Evolutionary conservation across 2,329 filamentous ascomycete genomes (phyloP).

Genomic region (Aspergillus luchuensis): DNA sequence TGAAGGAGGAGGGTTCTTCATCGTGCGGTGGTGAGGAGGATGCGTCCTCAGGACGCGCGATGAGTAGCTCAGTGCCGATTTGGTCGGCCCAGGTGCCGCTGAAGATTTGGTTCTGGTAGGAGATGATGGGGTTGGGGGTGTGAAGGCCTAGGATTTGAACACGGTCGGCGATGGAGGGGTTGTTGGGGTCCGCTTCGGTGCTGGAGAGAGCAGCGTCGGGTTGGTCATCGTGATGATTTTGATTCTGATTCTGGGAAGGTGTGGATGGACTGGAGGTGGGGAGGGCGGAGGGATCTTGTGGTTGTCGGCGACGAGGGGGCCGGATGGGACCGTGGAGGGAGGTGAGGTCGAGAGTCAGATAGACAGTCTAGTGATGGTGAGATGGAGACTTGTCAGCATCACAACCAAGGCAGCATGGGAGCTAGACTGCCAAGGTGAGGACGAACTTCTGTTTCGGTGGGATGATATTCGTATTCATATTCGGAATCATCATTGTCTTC

Average conservation of each 20-base stretch:
- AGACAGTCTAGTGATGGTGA: constrained; percentile 51
- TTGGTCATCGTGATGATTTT: constrained; percentile 15
- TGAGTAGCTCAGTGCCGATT: constrained; percentile 80
- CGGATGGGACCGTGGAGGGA: constrained; percentile 45
- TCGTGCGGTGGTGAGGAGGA: constrained; percentile 12
- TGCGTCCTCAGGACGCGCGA: constrained; percentile 52
- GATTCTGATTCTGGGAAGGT: constrained; percentile 8
- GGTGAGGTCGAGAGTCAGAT: constrained; percentile 62
- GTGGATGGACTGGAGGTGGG: constrained; percentile 9
- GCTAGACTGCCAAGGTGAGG: not conserved
- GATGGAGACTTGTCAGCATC: not conserved
- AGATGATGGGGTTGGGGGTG: constrained; percentile 72
- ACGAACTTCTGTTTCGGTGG: constrained; percentile 54
- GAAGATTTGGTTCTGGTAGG: constrained; percentile 77
- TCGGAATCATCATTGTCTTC: constrained; percentile 48
- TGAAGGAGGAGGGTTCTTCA: constrained; percentile 31
- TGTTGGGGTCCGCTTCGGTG: constrained; percentile 28
- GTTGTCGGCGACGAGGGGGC: constrained; percentile 32
- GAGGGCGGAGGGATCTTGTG: constrained; percentile 17
- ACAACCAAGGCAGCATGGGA: not conserved
- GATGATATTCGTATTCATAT: constrained; percentile 65
- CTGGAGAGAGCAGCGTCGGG: constrained; percentile 45
- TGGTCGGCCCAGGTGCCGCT: constrained; percentile 79
- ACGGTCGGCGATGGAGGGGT: constrained; percentile 32
- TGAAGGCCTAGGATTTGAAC: constrained; percentile 86